Base-by-base conservation (phyloP, 2,329 filamentous ascomycete genomes). In the Phoma herbarum region DNA sequence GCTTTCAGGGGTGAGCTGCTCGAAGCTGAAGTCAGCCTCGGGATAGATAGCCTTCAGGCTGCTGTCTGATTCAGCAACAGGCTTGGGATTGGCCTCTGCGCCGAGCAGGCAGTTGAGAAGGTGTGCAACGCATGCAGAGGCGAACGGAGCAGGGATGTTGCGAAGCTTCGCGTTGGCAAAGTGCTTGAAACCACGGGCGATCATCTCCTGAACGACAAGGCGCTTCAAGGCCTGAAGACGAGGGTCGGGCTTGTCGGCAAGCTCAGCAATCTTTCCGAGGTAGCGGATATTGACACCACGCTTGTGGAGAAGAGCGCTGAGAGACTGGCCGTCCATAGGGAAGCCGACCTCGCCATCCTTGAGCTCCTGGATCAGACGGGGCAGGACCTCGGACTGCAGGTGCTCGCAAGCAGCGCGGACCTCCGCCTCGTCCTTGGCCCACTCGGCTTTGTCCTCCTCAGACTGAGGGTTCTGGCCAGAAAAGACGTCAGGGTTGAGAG, bases 251-350 rank as follows among this genome's bases (percentile, higher is more conserved):
- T 76, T 76, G 61, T 77, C 76, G 37, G 90, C 87, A 50, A 91
- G 83, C 58, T 86, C 82, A 12, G 92, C 90, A 62, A 99, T 80
- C 77, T 88, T 90, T 65, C 95, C 95, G n/a, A 98, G 85, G 77
- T 99, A 99, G 72, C 96, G 88, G 62, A 98, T 86, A 81, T 99
- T 99, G 82, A 99, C 93, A 79, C 95, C 95, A 41, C 94, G 91
- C 84, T 97, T 97, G 83, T 99, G 95, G 73, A 99, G 84, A 50
- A 97, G 86, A 65, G 89, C 88, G 70, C 90, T 92, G 58, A 99
- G 83, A 20, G 94, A 97, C 72, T 91, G 87, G n/a, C 95, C 95
- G 70, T 99, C 96, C 92, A 98, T 97, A 12, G 95, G 95, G 82
- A 98, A 98, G 70, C 94, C 95, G 66, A 97, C 90, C 67, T 99